phyloP scores from a whole-genome alignment of 768 basidiomycete species.

The Hydnum rufescens region DNA sequence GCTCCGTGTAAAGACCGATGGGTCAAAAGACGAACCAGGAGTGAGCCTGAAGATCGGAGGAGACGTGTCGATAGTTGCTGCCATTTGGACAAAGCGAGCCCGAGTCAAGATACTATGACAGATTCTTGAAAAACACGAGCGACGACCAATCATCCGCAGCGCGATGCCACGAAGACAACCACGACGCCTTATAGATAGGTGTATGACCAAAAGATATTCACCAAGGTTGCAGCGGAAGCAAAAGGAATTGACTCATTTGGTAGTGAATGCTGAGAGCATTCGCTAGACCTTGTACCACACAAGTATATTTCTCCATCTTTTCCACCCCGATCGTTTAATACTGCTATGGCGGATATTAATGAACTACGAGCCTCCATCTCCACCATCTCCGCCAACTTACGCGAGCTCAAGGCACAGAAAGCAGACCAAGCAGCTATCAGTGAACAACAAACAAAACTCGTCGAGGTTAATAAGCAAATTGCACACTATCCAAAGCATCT shows the following conservation, averaged over 20 bases:
- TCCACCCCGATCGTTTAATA: not conserved
- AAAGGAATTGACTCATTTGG: not conserved
- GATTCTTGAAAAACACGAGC: not conserved
- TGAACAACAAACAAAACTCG: slow-evolving; percentile 41
- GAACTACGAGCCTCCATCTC: slow-evolving; percentile 9
- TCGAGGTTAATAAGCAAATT: slow-evolving; percentile 15
- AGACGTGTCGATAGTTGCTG: slow-evolving; percentile 11
- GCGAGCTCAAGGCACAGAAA: slow-evolving; percentile 21
- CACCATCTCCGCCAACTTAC: slow-evolving; percentile 3
- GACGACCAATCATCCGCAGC: not conserved
- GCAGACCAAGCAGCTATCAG: slow-evolving; percentile 32
- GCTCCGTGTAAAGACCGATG: slow-evolving; percentile 39
- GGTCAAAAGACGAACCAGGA: slow-evolving; percentile 30
- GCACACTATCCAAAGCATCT: slow-evolving; percentile 19
- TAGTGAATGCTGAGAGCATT: not conserved
- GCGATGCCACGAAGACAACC: too few relatives aligned
- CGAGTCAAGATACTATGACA: not conserved
- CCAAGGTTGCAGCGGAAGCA: not conserved
- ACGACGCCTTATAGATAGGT: too few relatives aligned
- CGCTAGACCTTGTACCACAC: not conserved
- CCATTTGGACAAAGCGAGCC: not conserved
- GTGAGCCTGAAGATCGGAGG: slow-evolving; percentile 30
- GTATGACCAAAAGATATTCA: too few relatives aligned
- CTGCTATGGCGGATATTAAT: slow-evolving; percentile 1
- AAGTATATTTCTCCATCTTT: not conserved